A percentile compares a stretch with the other conserved stretches of the same genome.
Evolutionary conservation across 768 basidiomycete species (phyloP).

Genomic region (Pisolithus marmoratus): DNA sequence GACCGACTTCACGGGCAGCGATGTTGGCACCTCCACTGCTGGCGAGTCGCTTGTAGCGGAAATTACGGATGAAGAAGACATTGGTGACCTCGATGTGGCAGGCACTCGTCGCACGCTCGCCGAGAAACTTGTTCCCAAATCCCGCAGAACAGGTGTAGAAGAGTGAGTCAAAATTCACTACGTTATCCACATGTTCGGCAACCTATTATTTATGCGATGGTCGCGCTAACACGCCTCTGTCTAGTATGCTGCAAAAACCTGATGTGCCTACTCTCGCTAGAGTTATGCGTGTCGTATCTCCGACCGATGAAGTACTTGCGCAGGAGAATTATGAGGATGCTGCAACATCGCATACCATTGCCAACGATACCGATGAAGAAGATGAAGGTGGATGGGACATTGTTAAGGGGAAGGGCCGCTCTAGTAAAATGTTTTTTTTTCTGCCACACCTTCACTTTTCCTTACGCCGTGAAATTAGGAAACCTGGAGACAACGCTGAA

Average conservation of each 20-base stretch:
- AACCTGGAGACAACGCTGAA: conserved; percentile 8
- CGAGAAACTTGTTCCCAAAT: conserved; percentile 60
- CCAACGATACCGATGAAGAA: conserved; percentile 61
- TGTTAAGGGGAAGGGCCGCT: conserved; percentile 50
- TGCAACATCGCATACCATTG: conserved; percentile 31
- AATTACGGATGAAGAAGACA: conserved; percentile 29
- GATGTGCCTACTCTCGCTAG: conserved; percentile 52
- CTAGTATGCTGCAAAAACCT: conserved; percentile 60
- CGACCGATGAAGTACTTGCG: conserved; percentile 51
- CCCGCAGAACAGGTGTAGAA: conserved; percentile 60
- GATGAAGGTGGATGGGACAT: conserved; percentile 77
- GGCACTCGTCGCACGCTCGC: conserved; percentile 42
- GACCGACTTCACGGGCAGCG: conserved; percentile 39
- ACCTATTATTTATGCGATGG: not conserved
- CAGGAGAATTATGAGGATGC: conserved; percentile 74
- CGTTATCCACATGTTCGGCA: not conserved
- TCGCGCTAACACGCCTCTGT: conserved; percentile 7
- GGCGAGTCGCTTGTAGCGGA: conserved; percentile 35
- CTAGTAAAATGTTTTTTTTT: conserved; percentile 29
- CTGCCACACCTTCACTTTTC: not conserved
- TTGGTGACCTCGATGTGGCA: conserved; percentile 27
- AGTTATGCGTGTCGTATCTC: conserved; percentile 63
- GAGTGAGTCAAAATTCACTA: conserved; percentile 43
- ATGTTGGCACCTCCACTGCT: conserved; percentile 48
- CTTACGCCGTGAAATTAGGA: conserved; percentile 13